Evolutionary conservation across 2,329 filamentous ascomycete species (phyloP).

Genomic region (Calonectria montana): DNA sequence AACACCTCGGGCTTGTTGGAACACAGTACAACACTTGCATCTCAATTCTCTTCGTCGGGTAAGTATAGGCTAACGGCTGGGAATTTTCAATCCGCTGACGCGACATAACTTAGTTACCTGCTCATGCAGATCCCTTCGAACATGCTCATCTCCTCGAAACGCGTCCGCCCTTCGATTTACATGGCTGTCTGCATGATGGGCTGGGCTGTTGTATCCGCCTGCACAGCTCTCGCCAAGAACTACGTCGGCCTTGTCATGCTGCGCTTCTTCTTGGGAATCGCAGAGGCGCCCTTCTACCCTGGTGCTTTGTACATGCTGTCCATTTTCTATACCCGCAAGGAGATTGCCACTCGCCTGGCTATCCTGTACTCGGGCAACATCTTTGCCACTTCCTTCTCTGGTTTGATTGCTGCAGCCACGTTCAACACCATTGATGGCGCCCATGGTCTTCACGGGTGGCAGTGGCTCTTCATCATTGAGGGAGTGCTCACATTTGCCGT

Average conservation of each 20-base stretch:
- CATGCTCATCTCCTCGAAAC: constrained; percentile 49
- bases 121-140: constrained; percentile 53
- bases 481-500: constrained; percentile 43
- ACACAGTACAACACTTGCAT: constrained; percentile 48
- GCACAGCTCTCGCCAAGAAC: constrained; percentile 54
- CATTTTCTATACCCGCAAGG: constrained; percentile 65
- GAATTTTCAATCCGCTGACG: background rate
- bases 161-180: constrained; percentile 57
- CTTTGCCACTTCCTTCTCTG: constrained; percentile 52
- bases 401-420: constrained; percentile 56
- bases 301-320: constrained; percentile 55
- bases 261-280: constrained; percentile 54
- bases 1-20: constrained; percentile 60
- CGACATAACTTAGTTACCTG: constrained; percentile 26
- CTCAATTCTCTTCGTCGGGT: constrained; percentile 52
- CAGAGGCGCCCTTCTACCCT: constrained; percentile 52
- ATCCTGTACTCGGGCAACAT: constrained; percentile 56
- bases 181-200: constrained; percentile 51
- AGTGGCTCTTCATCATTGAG: constrained; percentile 49
- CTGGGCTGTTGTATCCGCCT: constrained; percentile 55
- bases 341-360: constrained; percentile 53
- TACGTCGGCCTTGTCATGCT: constrained; percentile 55
- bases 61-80: constrained; percentile 12
- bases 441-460: constrained; percentile 44
- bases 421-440: constrained; percentile 48